Percentiles rank a stretch among this genome's conserved stretches.
Evolutionary conservation across 164 flowering plant species (phyloP).

Genomic region (Brasenia schreberi): DNA sequence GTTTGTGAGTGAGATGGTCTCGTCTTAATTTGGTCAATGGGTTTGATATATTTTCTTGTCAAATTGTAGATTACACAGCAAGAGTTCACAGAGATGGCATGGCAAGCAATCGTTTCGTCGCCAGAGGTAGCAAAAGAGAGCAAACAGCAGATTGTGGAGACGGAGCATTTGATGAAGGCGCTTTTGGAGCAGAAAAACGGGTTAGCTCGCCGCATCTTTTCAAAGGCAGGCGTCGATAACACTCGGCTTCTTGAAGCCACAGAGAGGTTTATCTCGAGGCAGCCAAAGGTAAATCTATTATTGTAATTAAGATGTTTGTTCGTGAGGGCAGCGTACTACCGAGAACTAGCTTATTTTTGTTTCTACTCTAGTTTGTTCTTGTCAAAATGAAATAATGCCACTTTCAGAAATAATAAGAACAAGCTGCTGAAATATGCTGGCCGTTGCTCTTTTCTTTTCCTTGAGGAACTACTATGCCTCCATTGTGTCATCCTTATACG

Average conservation of each 20-base stretch:
- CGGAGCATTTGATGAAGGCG: conserved; percentile 92
- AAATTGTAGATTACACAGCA: conserved; percentile 76
- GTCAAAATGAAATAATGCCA: no score
- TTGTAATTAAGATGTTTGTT: neutral
- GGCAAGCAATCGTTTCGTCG: conserved; percentile 89
- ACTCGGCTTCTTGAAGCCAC: conserved; percentile 85
- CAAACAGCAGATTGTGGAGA: conserved; percentile 97
- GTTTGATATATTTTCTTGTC: neutral
- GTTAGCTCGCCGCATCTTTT: conserved; percentile 88
- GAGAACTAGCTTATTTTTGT: no score
- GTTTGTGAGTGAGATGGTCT: neutral
- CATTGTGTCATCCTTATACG: no score
- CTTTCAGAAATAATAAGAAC: no score
- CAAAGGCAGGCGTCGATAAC: conserved; percentile 80
- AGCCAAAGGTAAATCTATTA: conserved; percentile 59
- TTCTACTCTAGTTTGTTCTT: no score
- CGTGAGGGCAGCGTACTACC: no score
- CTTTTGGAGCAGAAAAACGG: conserved; percentile 96
- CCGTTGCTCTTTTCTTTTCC: no score
- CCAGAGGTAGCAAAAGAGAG: conserved; percentile 93
- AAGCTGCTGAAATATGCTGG: no score
- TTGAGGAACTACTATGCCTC: no score
- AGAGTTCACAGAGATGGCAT: conserved; percentile 97
- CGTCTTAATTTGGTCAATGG: neutral
- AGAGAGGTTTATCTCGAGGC: conserved; percentile 74